Percentiles rank a stretch among this genome's conserved stretches.
phyloP scores from a whole-genome alignment of 2,329 filamentous ascomycete species.

The Claviceps purpurea region DNA sequence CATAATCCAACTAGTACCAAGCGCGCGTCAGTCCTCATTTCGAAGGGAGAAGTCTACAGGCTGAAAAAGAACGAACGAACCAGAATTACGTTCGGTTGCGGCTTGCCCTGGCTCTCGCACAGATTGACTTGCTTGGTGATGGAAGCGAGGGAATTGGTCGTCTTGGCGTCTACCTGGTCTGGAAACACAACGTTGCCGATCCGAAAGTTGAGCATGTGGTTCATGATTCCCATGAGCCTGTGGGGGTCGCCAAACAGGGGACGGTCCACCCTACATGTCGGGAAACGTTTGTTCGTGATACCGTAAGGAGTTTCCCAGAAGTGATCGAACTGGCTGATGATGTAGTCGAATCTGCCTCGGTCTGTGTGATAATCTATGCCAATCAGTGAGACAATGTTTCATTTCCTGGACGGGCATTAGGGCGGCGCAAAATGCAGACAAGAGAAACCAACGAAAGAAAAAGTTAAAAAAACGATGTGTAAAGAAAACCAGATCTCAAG shows the following conservation, averaged over 20 bases:
- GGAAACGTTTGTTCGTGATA: conserved; percentile 43
- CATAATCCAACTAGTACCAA: conserved; percentile 27
- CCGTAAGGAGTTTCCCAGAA: conserved; percentile 65
- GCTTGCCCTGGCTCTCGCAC: conserved; percentile 14
- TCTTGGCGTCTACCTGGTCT: conserved; percentile 14
- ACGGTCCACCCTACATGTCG: conserved; percentile 52
- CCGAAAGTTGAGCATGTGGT: conserved; percentile 22
- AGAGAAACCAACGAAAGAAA: neutral
- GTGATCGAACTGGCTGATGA: conserved; percentile 50
- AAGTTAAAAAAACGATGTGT: neutral
- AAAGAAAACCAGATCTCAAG: too few species aligned
- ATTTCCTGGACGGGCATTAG: neutral
- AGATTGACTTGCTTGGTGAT: conserved; percentile 16
- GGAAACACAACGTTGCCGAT: conserved; percentile 23
- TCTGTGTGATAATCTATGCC: conserved; percentile 45
- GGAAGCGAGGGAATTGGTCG: conserved; percentile 22
- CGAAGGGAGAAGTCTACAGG: neutral
- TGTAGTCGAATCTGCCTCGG: conserved; percentile 39
- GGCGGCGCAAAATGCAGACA: neutral
- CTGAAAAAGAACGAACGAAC: conserved; percentile 9
- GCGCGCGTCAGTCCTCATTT: conserved; percentile 7
- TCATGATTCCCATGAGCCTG: conserved; percentile 30
- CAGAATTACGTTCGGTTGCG: conserved; percentile 20
- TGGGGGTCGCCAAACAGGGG: conserved; percentile 30
- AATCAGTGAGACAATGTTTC: neutral